These are phyloP conservation scores for Haberlea rhodopensis DNA, from an alignment of 257 asterid species.

Conservation along the genomic window DNA sequence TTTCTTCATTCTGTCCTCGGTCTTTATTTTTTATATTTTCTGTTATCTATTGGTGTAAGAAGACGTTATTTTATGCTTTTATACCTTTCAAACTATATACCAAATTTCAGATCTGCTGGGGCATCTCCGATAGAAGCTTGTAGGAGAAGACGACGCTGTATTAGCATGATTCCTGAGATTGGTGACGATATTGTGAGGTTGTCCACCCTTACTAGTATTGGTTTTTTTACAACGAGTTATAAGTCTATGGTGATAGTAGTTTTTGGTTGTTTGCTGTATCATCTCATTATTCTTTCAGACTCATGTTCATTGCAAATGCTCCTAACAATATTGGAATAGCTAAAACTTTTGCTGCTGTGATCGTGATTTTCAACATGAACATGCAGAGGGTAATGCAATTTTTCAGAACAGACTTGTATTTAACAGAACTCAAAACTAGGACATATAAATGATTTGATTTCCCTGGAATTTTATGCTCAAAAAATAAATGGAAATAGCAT, in stretches of 20 bases:
- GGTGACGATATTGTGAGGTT: conserved; percentile 93
- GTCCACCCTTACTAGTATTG: conserved; percentile 29
- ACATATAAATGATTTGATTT: neutral
- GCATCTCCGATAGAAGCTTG: conserved; percentile 78
- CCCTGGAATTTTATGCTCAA: neutral
- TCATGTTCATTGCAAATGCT: neutral
- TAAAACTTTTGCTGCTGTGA: neutral
- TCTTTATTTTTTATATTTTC: neutral
- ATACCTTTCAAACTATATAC: conserved; percentile 17
- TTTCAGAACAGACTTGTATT: neutral
- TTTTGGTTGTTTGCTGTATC: neutral
- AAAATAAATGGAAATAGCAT: neutral
- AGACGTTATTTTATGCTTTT: conserved; percentile 5
- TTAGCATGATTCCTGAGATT: conserved; percentile 90
- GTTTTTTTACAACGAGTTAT: neutral
- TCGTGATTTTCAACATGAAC: neutral
- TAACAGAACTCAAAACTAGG: neutral
- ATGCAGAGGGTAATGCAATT: neutral
- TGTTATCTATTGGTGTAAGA: neutral
- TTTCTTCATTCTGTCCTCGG: conserved; percentile 1
- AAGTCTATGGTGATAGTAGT: neutral
- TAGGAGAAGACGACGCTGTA: conserved; percentile 75
- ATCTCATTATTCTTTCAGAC: neutral
- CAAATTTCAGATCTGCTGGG: conserved; percentile 75
- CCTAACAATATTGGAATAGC: neutral